Conservation (phyloP, 2,329 filamentous ascomycete species). For the Monosporascus sp. region DNA sequence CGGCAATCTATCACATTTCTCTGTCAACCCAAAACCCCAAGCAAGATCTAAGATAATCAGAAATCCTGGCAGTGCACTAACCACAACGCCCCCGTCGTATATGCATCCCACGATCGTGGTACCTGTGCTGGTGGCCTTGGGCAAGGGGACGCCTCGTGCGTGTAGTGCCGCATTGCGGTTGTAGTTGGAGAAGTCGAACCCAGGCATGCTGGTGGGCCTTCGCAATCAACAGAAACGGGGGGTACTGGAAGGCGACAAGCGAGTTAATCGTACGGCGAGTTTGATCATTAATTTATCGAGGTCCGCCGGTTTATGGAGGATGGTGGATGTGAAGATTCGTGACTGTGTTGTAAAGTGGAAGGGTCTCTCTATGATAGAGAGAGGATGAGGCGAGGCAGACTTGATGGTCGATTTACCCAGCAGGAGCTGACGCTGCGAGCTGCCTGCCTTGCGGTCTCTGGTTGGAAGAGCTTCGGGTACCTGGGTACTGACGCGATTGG, state of each 20-base stretch:
- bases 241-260: background rate
- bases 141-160: slow-evolving; percentile 86
- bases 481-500: background rate
- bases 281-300: too few relatives aligned
- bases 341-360: too few relatives aligned
- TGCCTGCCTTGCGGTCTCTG: background rate
- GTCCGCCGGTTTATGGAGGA: too few relatives aligned
- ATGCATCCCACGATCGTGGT: slow-evolving; percentile 98
- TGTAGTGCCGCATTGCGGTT: slow-evolving; percentile 97
- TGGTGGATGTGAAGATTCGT: too few relatives aligned
- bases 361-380: too few relatives aligned
- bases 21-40: slow-evolving; percentile 5
- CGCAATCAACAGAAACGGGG: background rate
- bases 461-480: background rate
- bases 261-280: too few relatives aligned
- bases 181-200: slow-evolving; percentile 99
- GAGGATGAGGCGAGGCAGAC: too few relatives aligned
- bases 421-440: background rate
- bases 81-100: slow-evolving; percentile 93
- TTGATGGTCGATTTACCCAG: too few relatives aligned
- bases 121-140: slow-evolving; percentile 97
- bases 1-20: slow-evolving; percentile 66
- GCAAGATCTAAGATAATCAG: too few relatives aligned
- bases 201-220: slow-evolving; percentile 64
- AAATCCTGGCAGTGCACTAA: slow-evolving; percentile 38